These are phyloP conservation scores for Fraxinus velutina DNA, from an alignment of 305 asterid genomes.

Conservation along the genomic window DNA sequence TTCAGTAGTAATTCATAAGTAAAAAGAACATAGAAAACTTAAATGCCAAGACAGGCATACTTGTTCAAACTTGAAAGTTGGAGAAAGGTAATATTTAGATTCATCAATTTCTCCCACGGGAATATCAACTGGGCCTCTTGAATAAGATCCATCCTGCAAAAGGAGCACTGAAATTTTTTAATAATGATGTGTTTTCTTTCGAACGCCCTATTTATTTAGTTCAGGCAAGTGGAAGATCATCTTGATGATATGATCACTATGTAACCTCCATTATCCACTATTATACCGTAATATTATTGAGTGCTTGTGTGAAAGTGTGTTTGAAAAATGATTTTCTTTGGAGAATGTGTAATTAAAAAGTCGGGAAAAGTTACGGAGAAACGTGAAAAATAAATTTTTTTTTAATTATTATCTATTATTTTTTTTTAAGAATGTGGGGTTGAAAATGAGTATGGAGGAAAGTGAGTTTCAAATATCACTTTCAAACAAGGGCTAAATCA, in stretches of 20 bases:
- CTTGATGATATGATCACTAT: conserved; percentile 10
- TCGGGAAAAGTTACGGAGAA: not conserved
- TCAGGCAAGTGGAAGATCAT: not conserved
- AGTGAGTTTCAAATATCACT: not conserved
- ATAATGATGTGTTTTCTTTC: not conserved
- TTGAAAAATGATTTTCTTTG: not conserved
- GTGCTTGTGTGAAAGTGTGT: not conserved
- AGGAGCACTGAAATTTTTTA: conserved; percentile 18
- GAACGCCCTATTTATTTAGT: not conserved
- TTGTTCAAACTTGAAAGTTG: conserved; percentile 90
- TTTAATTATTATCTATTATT: not conserved
- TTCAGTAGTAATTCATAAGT: not conserved
- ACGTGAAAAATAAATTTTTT: not conserved
- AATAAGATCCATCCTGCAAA: conserved; percentile 95
- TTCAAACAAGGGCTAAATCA: not conserved
- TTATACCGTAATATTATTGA: not conserved
- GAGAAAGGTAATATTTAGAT: conserved; percentile 70
- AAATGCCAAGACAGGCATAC: conserved; percentile 38
- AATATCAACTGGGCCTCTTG: conserved; percentile 94
- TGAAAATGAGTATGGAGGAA: not conserved
- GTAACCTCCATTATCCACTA: not conserved
- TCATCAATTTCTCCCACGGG: conserved; percentile 67
- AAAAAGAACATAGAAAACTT: conserved; percentile 14
- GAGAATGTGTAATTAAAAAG: not conserved
- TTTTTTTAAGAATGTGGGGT: not conserved